These are phyloP conservation scores for Alternaria incomplexa DNA, from an alignment of 2,329 filamentous ascomycete species.

Conservation along the genomic window DNA sequence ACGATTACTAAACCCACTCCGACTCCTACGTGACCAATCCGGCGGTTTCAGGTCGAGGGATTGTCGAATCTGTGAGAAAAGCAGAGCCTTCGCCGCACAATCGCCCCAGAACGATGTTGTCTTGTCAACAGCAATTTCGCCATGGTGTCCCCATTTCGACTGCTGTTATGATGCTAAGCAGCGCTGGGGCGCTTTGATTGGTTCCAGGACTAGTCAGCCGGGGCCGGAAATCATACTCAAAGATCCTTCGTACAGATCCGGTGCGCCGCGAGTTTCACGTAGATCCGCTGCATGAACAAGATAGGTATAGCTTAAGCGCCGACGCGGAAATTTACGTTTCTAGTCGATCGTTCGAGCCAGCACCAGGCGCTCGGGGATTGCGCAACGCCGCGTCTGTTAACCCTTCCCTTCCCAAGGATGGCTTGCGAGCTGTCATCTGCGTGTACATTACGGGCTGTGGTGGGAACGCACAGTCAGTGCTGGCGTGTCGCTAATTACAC, in stretches of 20 bases:
- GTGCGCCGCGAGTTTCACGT: slow-evolving; percentile 43
- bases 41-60: slow-evolving; percentile 1
- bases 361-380: slow-evolving; percentile 50
- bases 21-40: background rate
- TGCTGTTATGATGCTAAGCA: slow-evolving; percentile 9
- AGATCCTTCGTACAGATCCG: slow-evolving; percentile 41
- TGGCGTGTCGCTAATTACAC: slow-evolving; percentile 19
- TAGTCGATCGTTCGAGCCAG: slow-evolving; percentile 40
- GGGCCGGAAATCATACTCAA: slow-evolving; percentile 34
- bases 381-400: slow-evolving; percentile 43
- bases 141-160: slow-evolving; percentile 15
- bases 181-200: slow-evolving; percentile 23
- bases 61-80: slow-evolving; percentile 1
- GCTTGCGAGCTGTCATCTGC: slow-evolving; percentile 22
- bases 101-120: background rate
- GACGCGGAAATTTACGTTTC: slow-evolving; percentile 44
- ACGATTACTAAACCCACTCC: slow-evolving; percentile 1
- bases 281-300: slow-evolving; percentile 37
- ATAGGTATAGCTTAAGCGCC: slow-evolving; percentile 39
- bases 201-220: slow-evolving; percentile 21
- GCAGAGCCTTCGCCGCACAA: background rate
- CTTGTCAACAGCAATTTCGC: slow-evolving; percentile 12
- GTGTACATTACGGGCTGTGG: slow-evolving; percentile 23
- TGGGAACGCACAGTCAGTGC: slow-evolving; percentile 24
- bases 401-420: slow-evolving; percentile 24